Percentiles rank a stretch among this genome's conserved stretches.
Conservation (phyloP, 164 flowering plant genomes). For the Aristolochia fimbriata region DNA sequence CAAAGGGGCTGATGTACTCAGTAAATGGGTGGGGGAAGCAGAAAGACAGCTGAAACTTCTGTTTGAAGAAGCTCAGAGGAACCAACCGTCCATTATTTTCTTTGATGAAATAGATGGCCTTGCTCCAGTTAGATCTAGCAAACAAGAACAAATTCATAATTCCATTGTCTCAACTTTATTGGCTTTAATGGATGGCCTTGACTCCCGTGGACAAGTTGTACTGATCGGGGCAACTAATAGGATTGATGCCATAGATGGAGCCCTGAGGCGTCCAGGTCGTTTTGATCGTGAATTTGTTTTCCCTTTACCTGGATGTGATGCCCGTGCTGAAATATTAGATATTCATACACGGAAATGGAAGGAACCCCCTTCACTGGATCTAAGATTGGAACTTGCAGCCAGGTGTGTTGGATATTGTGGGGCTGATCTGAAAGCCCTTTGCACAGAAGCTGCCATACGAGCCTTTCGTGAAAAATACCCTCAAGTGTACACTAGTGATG, state of each 20-base stretch:
- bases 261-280: constrained; percentile 96
- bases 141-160: constrained; percentile 99
- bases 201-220: constrained; percentile 99
- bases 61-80: constrained; percentile 97
- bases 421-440: constrained; percentile 92
- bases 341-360: constrained; percentile 99
- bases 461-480: constrained; percentile 99
- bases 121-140: constrained; percentile 99
- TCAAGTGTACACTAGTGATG: constrained; percentile 98
- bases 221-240: constrained; percentile 98
- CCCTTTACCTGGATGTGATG: constrained; percentile 94
- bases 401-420: constrained; percentile 99
- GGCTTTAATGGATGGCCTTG: constrained; percentile 99
- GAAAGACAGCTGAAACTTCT: constrained; percentile 92
- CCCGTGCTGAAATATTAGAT: constrained; percentile 90
- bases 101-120: constrained; percentile 99
- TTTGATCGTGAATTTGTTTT: constrained; percentile 98
- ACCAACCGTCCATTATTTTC: constrained; percentile 97
- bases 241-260: constrained; percentile 99
- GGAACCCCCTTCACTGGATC: constrained; percentile 78
- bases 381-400: constrained; percentile 85
- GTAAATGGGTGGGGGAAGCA: constrained; percentile 99
- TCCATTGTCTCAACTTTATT: constrained; percentile 97
- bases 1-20: constrained; percentile 99
- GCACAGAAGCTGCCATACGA: constrained; percentile 99